Conservation (phyloP, 495 filamentous ascomycete genomes). For the Xylaria sp. region DNA sequence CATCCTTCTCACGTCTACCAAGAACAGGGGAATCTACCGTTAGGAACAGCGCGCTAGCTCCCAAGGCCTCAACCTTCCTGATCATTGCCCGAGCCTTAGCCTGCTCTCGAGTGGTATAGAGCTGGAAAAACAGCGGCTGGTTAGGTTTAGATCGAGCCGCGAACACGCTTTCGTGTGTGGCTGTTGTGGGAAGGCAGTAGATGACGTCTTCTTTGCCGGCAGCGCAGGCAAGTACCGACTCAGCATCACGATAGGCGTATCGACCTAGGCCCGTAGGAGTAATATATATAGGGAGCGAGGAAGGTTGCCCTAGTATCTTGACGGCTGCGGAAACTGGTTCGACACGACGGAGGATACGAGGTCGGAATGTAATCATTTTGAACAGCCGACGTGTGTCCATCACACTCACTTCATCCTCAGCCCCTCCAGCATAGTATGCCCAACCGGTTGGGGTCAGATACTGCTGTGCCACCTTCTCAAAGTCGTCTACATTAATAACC, state of each 20-base stretch:
- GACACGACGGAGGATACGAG: conserved; percentile 69
- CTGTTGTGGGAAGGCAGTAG: conserved; percentile 66
- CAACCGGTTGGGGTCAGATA: conserved; percentile 69
- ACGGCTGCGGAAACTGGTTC: conserved; percentile 58
- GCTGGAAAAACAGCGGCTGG: conserved; percentile 67
- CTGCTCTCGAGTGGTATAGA: conserved; percentile 74
- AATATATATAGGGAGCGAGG: conserved; percentile 66
- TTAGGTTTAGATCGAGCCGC: background rate
- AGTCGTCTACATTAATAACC: conserved; percentile 71
- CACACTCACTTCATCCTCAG: conserved; percentile 70
- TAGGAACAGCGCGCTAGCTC: conserved; percentile 65
- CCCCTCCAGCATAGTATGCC: conserved; percentile 77
- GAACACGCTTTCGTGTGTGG: conserved; percentile 45
- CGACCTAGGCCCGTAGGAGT: conserved; percentile 70
- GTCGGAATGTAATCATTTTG: conserved; percentile 69
- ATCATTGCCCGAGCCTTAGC: conserved; percentile 66
- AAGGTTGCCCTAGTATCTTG: conserved; percentile 62
- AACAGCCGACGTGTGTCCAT: conserved; percentile 54
- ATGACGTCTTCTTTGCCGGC: conserved; percentile 50
- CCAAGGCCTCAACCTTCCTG: conserved; percentile 59
- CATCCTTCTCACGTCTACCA: conserved; percentile 61
- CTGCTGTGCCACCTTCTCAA: conserved; percentile 65
- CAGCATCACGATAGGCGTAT: conserved; percentile 68
- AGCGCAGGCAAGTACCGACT: conserved; percentile 64
- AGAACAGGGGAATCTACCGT: conserved; percentile 65